phyloP scores from a whole-genome alignment of 768 basidiomycete species.

The Holtermanniella nyarrowii region DNA sequence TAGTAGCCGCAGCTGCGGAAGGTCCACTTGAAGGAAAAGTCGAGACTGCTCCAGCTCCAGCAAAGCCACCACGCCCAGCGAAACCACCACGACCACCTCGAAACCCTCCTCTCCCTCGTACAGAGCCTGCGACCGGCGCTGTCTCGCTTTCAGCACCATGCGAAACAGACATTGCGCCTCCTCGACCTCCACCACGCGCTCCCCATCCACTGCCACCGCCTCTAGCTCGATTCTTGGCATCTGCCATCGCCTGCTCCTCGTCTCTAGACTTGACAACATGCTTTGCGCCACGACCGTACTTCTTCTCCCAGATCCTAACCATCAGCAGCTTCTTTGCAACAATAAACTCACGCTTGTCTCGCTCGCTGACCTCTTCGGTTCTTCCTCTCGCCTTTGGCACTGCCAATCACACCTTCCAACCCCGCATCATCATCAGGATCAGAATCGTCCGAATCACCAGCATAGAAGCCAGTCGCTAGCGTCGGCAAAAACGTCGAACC shows the following conservation, averaged over 20 bases:
- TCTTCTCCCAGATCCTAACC: constrained; percentile 92
- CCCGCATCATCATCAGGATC: constrained; percentile 55
- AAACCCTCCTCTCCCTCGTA: neutral
- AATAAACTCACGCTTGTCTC: constrained; percentile 72
- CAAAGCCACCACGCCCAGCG: constrained; percentile 3
- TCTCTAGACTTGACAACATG: constrained; percentile 62
- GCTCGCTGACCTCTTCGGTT: constrained; percentile 89
- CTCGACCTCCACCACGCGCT: constrained; percentile 12
- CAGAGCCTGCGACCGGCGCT: neutral
- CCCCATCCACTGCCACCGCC: constrained; percentile 4
- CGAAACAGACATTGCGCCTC: neutral
- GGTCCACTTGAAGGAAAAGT: too few relatives aligned
- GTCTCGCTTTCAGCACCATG: constrained; percentile 1
- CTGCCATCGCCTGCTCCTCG: constrained; percentile 12
- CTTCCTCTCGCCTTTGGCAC: constrained; percentile 51
- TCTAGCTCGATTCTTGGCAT: constrained; percentile 6
- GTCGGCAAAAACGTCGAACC: constrained; percentile 72
- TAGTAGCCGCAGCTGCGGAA: neutral
- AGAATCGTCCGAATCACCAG: constrained; percentile 66
- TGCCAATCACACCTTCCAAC: constrained; percentile 46
- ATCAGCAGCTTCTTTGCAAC: constrained; percentile 7
- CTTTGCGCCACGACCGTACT: constrained; percentile 81
- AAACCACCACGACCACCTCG: constrained; percentile 2
- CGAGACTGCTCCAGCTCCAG: neutral
- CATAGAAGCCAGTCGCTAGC: constrained; percentile 71